Base-by-base conservation (phyloP, 73 alveolate species). In the Paramecium biaurelia region DNA sequence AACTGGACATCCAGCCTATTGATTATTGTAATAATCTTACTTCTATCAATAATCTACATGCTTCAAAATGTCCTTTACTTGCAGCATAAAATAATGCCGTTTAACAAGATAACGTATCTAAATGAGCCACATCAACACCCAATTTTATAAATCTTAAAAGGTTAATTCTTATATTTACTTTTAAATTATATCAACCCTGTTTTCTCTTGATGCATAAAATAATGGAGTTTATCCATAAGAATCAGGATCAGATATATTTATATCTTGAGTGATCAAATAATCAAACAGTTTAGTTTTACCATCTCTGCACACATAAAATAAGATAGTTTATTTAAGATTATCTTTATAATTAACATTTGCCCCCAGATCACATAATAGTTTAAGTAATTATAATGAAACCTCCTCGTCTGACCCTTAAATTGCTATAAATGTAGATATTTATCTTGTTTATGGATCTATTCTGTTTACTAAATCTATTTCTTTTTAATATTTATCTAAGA, bases 1-100 rank as follows among this genome's bases (percentile, higher is more conserved):
- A 10, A 95, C 95, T 49, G 94, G 92, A 47, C 96, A 93, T 6
- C 99, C 98, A 37, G 89, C 84, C 84, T 63, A 63, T 0, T 24
- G 7, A 32, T n/a, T 14, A 2, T 34, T 38, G n/a, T 35, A 5
- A 0, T 63, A 10, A 63, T 7, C 47, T 38, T 63, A 63, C 86
- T n/a, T 92, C 98, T 42, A 97, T 76, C 94, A 95, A 92, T 24
- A 92, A 76, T 85, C 86, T 92, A 56, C 96, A 94, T 18, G 94
- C 93, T 86, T 95, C 96, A 26, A 86, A 42, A 84, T 97, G 92
- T 63, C 99, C 98, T 68, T 98, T 99, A 74, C 99, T 87, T 1
- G 98, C 96, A 18, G 98, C 96, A 85, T 98, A 98, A 92, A 94
- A 98, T 24, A 98, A 93, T 37, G 99, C 97, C 9, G 98, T 96